These are phyloP conservation scores for Corynespora cassiicola DNA, from an alignment of 2,329 filamentous ascomycete genomes.

Conservation along the genomic window DNA sequence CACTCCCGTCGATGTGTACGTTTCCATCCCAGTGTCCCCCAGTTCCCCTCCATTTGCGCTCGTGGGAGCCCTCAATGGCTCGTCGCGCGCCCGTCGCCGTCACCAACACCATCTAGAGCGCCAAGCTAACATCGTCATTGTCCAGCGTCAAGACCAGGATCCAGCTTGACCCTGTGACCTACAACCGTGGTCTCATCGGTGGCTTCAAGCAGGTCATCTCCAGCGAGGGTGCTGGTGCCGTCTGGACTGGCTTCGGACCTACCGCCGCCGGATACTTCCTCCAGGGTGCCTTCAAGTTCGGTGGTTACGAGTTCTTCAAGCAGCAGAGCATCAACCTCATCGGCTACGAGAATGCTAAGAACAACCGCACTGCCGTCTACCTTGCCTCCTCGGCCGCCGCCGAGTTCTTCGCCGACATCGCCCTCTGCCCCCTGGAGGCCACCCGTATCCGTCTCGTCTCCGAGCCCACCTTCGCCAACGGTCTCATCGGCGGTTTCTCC, in stretches of 20 bases:
- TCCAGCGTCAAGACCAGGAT: slow-evolving; percentile 91
- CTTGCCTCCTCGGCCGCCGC: slow-evolving; percentile 68
- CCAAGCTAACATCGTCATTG: slow-evolving; percentile 30
- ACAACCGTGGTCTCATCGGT: slow-evolving; percentile 87
- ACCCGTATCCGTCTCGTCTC: slow-evolving; percentile 94
- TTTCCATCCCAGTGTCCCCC: too few relatives aligned
- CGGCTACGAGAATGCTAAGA: slow-evolving; percentile 70
- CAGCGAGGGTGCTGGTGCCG: slow-evolving; percentile 81
- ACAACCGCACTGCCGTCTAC: slow-evolving; percentile 85
- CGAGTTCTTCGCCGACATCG: slow-evolving; percentile 76
- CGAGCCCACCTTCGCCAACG: slow-evolving; percentile 82
- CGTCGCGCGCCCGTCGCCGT: slow-evolving; percentile 7
- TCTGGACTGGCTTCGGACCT: slow-evolving; percentile 84
- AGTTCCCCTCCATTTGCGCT: too few relatives aligned
- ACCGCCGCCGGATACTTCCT: slow-evolving; percentile 93
- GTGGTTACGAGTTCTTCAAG: slow-evolving; percentile 97
- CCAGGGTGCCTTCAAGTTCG: slow-evolving; percentile 92
- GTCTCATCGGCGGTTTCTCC: slow-evolving; percentile 77
- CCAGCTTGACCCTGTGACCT: slow-evolving; percentile 87
- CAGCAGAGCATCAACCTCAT: slow-evolving; percentile 82
- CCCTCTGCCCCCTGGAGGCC: slow-evolving; percentile 89
- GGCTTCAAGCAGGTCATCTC: slow-evolving; percentile 83
- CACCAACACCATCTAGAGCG: slow-evolving; percentile 4
- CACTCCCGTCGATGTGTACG: slow-evolving; percentile 99
- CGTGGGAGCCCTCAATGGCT: slow-evolving; percentile 34